Percentiles rank a stretch among this genome's conserved stretches.
phyloP scores from a whole-genome alignment of 495 filamentous ascomycete species.

The Astrocystis sublimbata region DNA sequence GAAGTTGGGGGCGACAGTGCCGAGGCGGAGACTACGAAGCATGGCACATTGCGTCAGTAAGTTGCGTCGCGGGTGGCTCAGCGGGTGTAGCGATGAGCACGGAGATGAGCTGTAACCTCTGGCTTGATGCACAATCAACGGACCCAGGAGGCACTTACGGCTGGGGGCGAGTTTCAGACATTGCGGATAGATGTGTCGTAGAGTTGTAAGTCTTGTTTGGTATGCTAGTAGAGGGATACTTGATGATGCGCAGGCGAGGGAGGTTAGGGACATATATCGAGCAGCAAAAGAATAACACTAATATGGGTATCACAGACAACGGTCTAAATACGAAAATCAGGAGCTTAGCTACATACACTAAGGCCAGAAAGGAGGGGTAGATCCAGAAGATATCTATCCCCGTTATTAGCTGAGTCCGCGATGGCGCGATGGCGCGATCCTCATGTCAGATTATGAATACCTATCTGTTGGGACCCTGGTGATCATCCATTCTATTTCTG shows the following conservation, averaged over 20 bases:
- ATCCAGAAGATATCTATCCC: slow-evolving; percentile 24
- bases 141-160: slow-evolving; percentile 22
- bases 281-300: slow-evolving; percentile 20
- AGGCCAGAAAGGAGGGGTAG: slow-evolving; percentile 18
- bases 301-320: slow-evolving; percentile 13
- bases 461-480: not conserved
- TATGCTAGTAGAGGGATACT: not conserved
- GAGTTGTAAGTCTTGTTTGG: not conserved
- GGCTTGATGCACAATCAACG: not conserved
- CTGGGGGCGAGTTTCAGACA: slow-evolving; percentile 27
- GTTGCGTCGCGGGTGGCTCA: not conserved
- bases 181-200: too few relatives aligned
- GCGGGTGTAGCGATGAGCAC: not conserved
- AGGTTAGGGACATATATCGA: slow-evolving; percentile 2
- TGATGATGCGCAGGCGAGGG: not conserved
- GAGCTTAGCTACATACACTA: too few relatives aligned
- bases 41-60: slow-evolving; percentile 6
- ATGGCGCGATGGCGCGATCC: slow-evolving; percentile 18
- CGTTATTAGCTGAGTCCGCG: slow-evolving; percentile 7
- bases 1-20: slow-evolving; percentile 90
- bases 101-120: not conserved
- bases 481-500: not conserved
- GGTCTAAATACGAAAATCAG: slow-evolving; percentile 6
- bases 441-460: slow-evolving; percentile 14
- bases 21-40: slow-evolving; percentile 72